phyloP scores from a whole-genome alignment of 129 eudicot species.

The Flaveria robusta region DNA sequence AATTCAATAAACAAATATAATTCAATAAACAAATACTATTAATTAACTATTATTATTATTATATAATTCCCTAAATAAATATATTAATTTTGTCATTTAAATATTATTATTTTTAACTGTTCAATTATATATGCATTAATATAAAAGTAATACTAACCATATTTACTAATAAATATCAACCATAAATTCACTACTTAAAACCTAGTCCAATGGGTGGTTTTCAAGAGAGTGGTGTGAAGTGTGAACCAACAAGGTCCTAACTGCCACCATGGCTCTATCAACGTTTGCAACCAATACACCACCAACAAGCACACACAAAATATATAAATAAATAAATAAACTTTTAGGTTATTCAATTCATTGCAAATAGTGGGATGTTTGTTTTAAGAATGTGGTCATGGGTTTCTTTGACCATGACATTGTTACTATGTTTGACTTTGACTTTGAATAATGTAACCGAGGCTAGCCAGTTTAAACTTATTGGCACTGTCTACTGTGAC shows the following conservation, averaged over 20 bases:
- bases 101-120: no score
- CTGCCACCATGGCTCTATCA: constrained; percentile 31
- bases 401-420: constrained; percentile 36
- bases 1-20: no score
- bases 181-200: no score
- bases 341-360: neutral
- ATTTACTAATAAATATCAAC: neutral
- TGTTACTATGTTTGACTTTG: constrained; percentile 40
- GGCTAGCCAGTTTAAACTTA: constrained; percentile 42
- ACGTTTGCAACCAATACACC: constrained; percentile 37
- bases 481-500: constrained; percentile 86
- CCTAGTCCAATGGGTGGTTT: constrained; percentile 15
- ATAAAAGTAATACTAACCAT: neutral
- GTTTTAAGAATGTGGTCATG: constrained; percentile 22
- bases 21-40: no score
- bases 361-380: constrained; percentile 19
- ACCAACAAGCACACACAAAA: constrained; percentile 17
- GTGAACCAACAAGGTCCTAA: constrained; percentile 69
- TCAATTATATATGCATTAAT: no score
- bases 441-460: constrained; percentile 37
- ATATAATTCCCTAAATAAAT: no score
- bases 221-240: constrained; percentile 64
- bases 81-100: no score
- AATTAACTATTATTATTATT: no score
- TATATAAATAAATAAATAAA: neutral